phyloP scores from a whole-genome alignment of 164 flowering plant species.

The Dillenia suffruticosa region DNA sequence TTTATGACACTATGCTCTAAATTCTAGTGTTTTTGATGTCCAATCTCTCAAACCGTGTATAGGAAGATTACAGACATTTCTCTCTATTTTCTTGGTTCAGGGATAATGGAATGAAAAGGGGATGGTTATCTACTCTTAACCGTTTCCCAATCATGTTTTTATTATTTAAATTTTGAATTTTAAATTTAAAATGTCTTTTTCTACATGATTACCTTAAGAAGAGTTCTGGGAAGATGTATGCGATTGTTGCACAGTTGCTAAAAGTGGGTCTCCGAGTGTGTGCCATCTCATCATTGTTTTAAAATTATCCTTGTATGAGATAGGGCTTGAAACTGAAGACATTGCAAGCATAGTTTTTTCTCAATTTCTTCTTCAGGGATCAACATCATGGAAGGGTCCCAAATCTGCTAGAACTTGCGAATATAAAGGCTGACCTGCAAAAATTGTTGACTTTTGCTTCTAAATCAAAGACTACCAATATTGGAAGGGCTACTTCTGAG shows the following conservation, averaged over 20 bases:
- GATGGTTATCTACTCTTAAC: too few species aligned
- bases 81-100: too few species aligned
- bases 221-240: slow-evolving; percentile 51
- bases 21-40: too few species aligned
- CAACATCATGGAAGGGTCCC: slow-evolving; percentile 31
- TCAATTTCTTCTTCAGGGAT: slow-evolving; percentile 25
- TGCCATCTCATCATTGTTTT: slow-evolving; percentile 25
- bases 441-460: slow-evolving; percentile 33
- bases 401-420: slow-evolving; percentile 34
- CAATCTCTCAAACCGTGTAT: too few species aligned
- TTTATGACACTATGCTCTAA: too few species aligned
- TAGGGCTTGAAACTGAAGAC: slow-evolving; percentile 33
- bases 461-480: slow-evolving; percentile 11
- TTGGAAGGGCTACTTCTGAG: slow-evolving; percentile 6
- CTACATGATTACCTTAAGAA: too few species aligned
- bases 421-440: slow-evolving; percentile 32
- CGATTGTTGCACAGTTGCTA: slow-evolving; percentile 34
- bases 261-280: slow-evolving; percentile 45
- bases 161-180: too few species aligned
- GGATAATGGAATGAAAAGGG: too few species aligned
- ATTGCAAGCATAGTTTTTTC: slow-evolving; percentile 28
- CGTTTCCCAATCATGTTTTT: too few species aligned
- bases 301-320: slow-evolving; percentile 35
- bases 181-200: too few species aligned
- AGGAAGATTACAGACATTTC: too few species aligned